A percentile compares a stretch with the other conserved stretches of the same genome.
These are phyloP conservation scores for Penicillium maclennaniae DNA, from an alignment of 495 filamentous ascomycete genomes.

Conservation along the genomic window DNA sequence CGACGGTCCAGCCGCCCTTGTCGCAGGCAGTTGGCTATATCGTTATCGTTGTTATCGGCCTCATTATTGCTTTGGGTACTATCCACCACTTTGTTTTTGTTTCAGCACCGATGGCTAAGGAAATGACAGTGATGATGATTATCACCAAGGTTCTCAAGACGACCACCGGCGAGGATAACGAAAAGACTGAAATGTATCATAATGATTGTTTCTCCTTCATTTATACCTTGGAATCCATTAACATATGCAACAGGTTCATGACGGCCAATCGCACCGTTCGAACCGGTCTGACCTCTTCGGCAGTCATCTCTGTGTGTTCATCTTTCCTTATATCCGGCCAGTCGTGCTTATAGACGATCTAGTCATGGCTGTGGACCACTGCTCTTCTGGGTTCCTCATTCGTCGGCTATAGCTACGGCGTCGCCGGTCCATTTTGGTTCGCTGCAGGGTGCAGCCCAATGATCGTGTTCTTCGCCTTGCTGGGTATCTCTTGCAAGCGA, in stretches of 20 bases:
- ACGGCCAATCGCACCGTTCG: conserved; percentile 38
- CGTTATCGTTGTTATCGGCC: conserved; percentile 30
- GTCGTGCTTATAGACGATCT: neutral
- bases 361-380: conserved; percentile 38
- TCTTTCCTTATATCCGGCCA: neutral
- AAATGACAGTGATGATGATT: conserved; percentile 32
- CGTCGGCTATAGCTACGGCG: conserved; percentile 34
- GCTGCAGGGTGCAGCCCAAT: conserved; percentile 42
- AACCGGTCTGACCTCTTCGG: conserved; percentile 36
- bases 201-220: neutral
- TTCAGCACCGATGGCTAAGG: neutral
- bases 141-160: conserved; percentile 31
- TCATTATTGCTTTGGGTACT: conserved; percentile 30
- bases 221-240: neutral
- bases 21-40: conserved; percentile 39
- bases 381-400: conserved; percentile 31
- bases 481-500: conserved; percentile 46
- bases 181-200: conserved; percentile 39
- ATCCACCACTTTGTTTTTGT: neutral
- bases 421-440: conserved; percentile 41
- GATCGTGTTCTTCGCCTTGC: conserved; percentile 45
- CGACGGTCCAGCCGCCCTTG: conserved; percentile 29
- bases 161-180: conserved; percentile 38
- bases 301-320: conserved; percentile 34
- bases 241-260: conserved; percentile 34